phyloP scores from a whole-genome alignment of 192 early-diverging fungal species.

The Endogone sp. region DNA sequence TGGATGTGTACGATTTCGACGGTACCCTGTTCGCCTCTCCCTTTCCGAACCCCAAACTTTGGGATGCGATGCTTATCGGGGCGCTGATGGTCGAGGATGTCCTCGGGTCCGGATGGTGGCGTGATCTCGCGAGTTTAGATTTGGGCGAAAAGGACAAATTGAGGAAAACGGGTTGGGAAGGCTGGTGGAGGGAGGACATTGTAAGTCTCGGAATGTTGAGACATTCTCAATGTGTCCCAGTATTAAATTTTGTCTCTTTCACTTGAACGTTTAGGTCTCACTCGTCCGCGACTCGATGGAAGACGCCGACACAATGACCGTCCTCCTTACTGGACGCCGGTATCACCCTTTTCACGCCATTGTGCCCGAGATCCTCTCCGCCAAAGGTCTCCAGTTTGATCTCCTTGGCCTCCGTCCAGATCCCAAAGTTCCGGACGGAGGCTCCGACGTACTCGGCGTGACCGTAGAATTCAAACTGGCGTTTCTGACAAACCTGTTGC shows the following conservation, averaged over 20 bases:
- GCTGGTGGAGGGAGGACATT: slow-evolving; percentile 26
- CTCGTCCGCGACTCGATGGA: slow-evolving; percentile 2
- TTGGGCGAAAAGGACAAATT: slow-evolving; percentile 13
- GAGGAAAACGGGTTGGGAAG: slow-evolving; percentile 18
- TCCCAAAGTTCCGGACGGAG: slow-evolving; percentile 1
- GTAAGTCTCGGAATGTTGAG: slow-evolving; percentile 18
- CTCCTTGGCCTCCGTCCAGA: slow-evolving; percentile 26
- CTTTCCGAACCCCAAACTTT: slow-evolving; percentile 10
- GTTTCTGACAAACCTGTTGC: slow-evolving; percentile 17
- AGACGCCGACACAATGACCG: slow-evolving; percentile 14
- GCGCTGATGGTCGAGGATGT: slow-evolving; percentile 8
- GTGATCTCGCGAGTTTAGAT: slow-evolving; percentile 21
- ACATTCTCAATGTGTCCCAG: too few species aligned
- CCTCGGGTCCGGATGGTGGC: slow-evolving; percentile 29
- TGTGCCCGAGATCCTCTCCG: slow-evolving; percentile 6
- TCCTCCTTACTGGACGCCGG: slow-evolving; percentile 25
- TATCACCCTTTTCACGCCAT: slow-evolving; percentile 23
- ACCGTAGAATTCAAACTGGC: slow-evolving; percentile 27
- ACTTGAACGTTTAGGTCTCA: too few species aligned
- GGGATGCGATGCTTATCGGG: slow-evolving; percentile 4
- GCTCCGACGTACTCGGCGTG: slow-evolving; percentile 5
- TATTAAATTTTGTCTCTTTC: too few species aligned
- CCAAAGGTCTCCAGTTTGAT: slow-evolving; percentile 20
- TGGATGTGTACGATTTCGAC: slow-evolving; percentile 30
- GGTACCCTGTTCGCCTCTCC: slow-evolving; percentile 29